A percentile compares a stretch with the other conserved stretches of the same genome.
These are phyloP conservation scores for Arthroderma uncinatum DNA, from an alignment of 2,329 filamentous ascomycete genomes.

Conservation along the genomic window DNA sequence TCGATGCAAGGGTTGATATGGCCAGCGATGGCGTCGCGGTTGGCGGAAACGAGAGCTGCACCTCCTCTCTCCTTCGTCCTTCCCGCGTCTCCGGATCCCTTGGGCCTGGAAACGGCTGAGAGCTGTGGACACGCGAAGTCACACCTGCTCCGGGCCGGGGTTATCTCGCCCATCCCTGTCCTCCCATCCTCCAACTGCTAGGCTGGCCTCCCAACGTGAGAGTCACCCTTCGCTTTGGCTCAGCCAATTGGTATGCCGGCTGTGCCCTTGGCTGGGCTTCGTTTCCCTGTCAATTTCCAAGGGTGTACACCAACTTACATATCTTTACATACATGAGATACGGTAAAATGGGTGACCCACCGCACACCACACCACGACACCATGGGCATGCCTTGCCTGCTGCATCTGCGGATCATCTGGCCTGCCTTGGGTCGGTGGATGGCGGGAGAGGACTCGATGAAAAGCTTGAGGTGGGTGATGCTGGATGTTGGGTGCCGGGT, in stretches of 20 bases:
- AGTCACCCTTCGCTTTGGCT: slow-evolving; percentile 1
- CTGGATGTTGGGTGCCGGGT: not conserved
- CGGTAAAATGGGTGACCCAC: slow-evolving; percentile 1
- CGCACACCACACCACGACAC: not conserved
- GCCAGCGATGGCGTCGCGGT: not conserved
- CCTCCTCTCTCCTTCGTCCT: not conserved
- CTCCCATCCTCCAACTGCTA: slow-evolving; percentile 1
- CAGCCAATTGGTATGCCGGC: not conserved
- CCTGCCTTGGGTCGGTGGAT: not conserved
- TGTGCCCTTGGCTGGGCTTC: not conserved
- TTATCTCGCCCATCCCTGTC: slow-evolving; percentile 2
- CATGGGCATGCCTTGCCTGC: not conserved
- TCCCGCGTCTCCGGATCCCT: slow-evolving; percentile 4
- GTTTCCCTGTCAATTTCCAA: not conserved
- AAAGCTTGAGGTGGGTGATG: not conserved
- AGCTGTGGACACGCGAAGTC: not conserved
- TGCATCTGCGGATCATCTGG: slow-evolving; percentile 6
- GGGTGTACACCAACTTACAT: not conserved
- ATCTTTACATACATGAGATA: not conserved
- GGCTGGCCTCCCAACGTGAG: not conserved
- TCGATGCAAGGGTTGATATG: not conserved
- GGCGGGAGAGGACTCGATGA: not conserved
- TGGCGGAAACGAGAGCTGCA: not conserved
- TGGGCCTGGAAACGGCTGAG: slow-evolving; percentile 3
- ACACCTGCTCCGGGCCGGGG: not conserved